Conservation (phyloP, 352 stramenopile species). For the Pythium dissimile region DNA sequence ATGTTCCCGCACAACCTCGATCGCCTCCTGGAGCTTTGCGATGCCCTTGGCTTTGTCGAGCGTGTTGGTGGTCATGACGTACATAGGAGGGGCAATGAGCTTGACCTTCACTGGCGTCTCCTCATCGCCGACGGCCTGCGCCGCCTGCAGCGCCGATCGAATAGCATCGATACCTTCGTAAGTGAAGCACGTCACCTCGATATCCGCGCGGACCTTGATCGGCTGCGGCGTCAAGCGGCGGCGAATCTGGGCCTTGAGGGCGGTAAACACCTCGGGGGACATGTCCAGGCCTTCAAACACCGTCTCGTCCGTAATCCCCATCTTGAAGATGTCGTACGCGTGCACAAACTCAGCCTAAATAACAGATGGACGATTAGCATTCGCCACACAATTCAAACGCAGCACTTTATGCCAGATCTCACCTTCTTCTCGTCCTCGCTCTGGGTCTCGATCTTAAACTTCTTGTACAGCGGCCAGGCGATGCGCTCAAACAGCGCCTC, state of each 20-base stretch:
- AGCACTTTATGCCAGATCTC: not conserved
- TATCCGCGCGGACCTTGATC: constrained; percentile 99
- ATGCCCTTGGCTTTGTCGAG: constrained; percentile 98
- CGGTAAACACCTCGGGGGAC: constrained; percentile 72
- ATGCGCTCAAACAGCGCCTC: constrained; percentile 89
- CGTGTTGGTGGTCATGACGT: constrained; percentile 99
- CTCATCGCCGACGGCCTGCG: constrained; percentile 79
- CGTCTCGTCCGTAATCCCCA: constrained; percentile 90
- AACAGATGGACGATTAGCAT: not conserved
- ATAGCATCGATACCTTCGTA: constrained; percentile 99
- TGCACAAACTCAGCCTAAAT: constrained; percentile 91
- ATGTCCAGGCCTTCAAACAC: constrained; percentile 93
- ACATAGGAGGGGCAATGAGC: constrained; percentile 98
- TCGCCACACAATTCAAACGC: not conserved
- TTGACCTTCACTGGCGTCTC: constrained; percentile 97
- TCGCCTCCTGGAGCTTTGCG: constrained; percentile 94
- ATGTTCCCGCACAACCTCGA: constrained; percentile 92
- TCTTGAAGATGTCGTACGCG: constrained; percentile 99
- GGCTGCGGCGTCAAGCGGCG: constrained; percentile 97
- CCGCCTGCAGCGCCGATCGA: constrained; percentile 93
- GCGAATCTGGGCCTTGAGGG: constrained; percentile 96
- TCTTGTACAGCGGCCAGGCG: constrained; percentile 98
- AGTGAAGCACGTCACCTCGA: constrained; percentile 99
- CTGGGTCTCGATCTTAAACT: constrained; percentile 87
- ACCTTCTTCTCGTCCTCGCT: constrained; percentile 80